Evolutionary conservation across 768 basidiomycete genomes (phyloP), one percentile per base, ranked within the genome.

Genomic region (Tricholoma bakamatsutake): DNA sequence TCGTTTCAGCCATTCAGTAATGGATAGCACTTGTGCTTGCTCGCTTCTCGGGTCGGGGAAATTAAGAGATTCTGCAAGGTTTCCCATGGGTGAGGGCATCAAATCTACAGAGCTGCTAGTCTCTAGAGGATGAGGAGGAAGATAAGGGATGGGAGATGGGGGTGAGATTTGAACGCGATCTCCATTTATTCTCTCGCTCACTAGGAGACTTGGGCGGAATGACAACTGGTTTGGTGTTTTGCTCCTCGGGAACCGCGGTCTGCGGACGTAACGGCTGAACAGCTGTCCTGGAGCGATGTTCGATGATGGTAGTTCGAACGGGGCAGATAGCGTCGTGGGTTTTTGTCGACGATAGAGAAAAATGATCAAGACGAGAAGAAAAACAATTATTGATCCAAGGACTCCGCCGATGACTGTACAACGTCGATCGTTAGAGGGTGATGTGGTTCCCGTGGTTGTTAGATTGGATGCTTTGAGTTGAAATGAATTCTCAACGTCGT

Each of bases 121-220:
- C n/a, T 48, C 15, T 24, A 37, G 10, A 3, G 24, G 27, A 5
- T 52, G 50, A n/a, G 50, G 40, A 4, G 18, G 35, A 15, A 52
- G 47, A 42, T 57, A 34, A 17, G 42, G 51, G 35, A 52, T 7
- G 4, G 24, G 10, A 11, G 50, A 45, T 42, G 54, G 45, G 37
- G 43, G 47, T 33, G 53, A 55, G 51, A 37, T 45, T 31, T 53
- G 49, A 13, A 39, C 42, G 10, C 28, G 31, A 52, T 46, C 40
- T 40, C 48, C 50, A 43, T 52, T 46, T n/a, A 53, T 15, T 33
- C 57, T 50, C 17, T 60, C 56, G n/a, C 60, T 57, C 5, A 66
- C 66, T 12, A 70, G 58, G 46, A 70, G 62, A 51, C 60, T 63
- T 2, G 69, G 64, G 56, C 69, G 66, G 57, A 70, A 70, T 3